These are phyloP conservation scores for Kwoniella bestiolae DNA, from an alignment of 768 basidiomycete species.

Conservation along the genomic window DNA sequence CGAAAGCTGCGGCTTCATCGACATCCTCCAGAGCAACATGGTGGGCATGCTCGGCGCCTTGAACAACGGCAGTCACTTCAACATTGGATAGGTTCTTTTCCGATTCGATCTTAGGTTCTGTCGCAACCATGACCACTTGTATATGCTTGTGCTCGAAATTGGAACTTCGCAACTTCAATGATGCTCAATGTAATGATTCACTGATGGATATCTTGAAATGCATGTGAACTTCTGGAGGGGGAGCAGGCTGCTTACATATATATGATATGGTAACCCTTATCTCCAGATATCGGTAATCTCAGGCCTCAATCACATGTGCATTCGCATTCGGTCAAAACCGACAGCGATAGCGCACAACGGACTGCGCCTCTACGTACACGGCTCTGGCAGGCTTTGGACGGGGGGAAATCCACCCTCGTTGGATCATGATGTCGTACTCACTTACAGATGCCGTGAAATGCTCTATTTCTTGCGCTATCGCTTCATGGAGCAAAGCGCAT, in stretches of 20 bases:
- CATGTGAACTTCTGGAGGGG: no score
- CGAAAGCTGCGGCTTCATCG: constrained; percentile 39
- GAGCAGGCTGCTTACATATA: no score
- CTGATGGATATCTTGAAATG: no score
- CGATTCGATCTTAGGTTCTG: not conserved
- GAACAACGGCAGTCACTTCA: not conserved
- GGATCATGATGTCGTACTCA: no score
- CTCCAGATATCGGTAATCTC: not conserved
- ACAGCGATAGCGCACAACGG: no score
- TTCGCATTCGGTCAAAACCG: not conserved
- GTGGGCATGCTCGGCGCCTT: constrained; percentile 1
- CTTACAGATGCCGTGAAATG: no score
- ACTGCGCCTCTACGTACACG: not conserved
- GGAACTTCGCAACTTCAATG: no score
- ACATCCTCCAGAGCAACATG: constrained; percentile 12
- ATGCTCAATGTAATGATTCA: no score
- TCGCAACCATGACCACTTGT: not conserved
- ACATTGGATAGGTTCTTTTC: constrained; percentile 8
- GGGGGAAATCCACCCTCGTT: no score
- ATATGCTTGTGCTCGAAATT: not conserved
- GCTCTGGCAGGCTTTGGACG: not conserved
- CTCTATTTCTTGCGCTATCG: not conserved
- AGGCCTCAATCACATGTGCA: not conserved
- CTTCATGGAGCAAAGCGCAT: not conserved
- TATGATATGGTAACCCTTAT: not conserved